Conservation (phyloP, 192 early-diverging fungal genomes). For the Phycomyces blakesleeanus region DNA sequence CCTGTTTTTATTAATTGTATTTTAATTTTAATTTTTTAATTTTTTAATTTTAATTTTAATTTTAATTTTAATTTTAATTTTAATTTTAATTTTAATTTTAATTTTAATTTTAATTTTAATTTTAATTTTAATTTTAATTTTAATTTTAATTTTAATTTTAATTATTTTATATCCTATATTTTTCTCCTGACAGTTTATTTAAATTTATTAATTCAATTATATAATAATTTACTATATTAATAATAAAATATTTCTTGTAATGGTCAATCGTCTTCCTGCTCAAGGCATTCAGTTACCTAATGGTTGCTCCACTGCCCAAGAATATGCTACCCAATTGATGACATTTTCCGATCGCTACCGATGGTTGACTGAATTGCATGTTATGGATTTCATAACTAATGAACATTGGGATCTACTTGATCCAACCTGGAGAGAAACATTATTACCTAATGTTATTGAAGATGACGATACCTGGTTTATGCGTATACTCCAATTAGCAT, state of each 20-base stretch:
- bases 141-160: no score
- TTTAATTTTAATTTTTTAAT: no score
- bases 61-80: no score
- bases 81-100: no score
- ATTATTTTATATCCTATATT: no score
- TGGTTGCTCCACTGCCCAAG: background rate
- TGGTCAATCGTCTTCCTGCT: background rate
- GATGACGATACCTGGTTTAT: conserved; percentile 2
- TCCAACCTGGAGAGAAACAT: conserved; percentile 39
- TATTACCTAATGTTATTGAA: conserved; percentile 18
- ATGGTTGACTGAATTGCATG: conserved; percentile 20
- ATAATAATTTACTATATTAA: no score
- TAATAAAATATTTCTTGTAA: background rate
- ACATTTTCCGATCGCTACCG: conserved; percentile 18
- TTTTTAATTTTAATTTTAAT: no score
- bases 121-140: no score
- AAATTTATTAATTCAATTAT: no score
- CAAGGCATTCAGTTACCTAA: background rate
- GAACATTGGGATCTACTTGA: conserved; percentile 40
- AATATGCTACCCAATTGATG: conserved; percentile 18
- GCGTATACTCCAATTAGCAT: conserved; percentile 17
- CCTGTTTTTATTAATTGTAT: no score
- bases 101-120: no score
- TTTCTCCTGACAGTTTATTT: no score
- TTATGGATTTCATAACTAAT: conserved; percentile 44